Evolutionary conservation across 2,329 filamentous ascomycete genomes (phyloP).

Genomic region (Colletotrichum sojae): DNA sequence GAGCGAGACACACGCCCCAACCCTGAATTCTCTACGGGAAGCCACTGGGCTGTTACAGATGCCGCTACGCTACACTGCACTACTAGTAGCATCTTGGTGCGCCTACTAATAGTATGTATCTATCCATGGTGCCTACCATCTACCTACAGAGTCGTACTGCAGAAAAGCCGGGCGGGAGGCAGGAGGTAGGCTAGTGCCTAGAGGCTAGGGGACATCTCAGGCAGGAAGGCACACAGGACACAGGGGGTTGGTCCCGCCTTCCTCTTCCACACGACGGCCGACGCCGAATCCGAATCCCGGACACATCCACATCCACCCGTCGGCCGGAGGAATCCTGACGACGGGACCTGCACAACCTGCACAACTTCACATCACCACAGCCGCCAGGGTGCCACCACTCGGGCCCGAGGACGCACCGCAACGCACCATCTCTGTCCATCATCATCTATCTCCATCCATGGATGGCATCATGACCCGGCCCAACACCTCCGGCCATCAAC

Average conservation of each 20-base stretch:
- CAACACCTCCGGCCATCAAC: not conserved
- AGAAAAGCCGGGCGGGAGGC: not conserved
- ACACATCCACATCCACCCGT: not conserved
- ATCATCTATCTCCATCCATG: not conserved
- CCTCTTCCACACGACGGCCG: not conserved
- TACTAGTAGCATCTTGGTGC: too few relatives aligned
- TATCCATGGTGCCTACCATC: too few relatives aligned
- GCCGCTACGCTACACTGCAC: too few relatives aligned
- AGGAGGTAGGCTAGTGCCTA: not conserved
- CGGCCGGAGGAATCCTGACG: conserved; percentile 2
- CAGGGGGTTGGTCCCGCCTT: not conserved
- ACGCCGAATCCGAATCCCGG: not conserved
- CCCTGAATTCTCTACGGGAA: too few relatives aligned
- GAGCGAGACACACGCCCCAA: not conserved
- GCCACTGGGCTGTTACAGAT: too few relatives aligned
- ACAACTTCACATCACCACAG: too few relatives aligned
- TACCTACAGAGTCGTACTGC: not conserved
- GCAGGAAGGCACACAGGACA: not conserved
- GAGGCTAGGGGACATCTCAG: not conserved
- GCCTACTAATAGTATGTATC: too few relatives aligned
- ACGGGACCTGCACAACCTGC: too few relatives aligned
- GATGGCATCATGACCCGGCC: too few relatives aligned
- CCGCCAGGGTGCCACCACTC: too few relatives aligned
- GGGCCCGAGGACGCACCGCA: too few relatives aligned
- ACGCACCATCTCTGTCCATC: not conserved